Conservation (phyloP, 306 rosid species). For the Spatholobus suberectus region DNA sequence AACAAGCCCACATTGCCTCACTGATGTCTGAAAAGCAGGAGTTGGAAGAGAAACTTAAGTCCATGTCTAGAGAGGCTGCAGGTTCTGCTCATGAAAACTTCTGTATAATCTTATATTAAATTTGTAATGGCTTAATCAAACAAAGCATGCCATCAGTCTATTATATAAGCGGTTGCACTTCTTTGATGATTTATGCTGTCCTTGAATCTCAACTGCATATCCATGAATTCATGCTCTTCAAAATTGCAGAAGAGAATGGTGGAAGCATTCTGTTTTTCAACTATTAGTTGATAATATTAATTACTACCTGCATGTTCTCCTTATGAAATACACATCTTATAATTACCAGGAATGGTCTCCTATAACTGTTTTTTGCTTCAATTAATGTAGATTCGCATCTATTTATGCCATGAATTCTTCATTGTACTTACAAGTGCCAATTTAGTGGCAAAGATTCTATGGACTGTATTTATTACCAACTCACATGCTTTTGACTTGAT, state of each 20-base stretch:
- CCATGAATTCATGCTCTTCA: conserved; percentile 7
- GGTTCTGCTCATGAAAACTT: conserved; percentile 53
- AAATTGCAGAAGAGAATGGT: conserved; percentile 10
- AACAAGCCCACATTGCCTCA: conserved; percentile 58
- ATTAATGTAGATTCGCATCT: conserved; percentile 15
- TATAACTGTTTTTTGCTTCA: conserved; percentile 19
- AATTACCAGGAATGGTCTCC: conserved; percentile 11
- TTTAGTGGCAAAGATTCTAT: conserved; percentile 23
- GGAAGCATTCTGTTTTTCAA: conserved; percentile 31
- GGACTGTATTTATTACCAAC: conserved; percentile 11
- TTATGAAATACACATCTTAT: not conserved
- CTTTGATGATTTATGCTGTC: conserved; percentile 1
- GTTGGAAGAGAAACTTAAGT: conserved; percentile 75
- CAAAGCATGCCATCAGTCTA: not conserved
- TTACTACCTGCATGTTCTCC: conserved; percentile 23
- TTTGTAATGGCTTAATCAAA: conserved; percentile 26
- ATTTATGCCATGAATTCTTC: not conserved
- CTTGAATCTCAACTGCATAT: conserved; percentile 7
- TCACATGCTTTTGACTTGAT: conserved; percentile 12
- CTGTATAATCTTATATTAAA: not conserved
- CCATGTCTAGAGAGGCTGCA: conserved; percentile 56
- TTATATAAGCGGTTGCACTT: conserved; percentile 18
- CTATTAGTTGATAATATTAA: not conserved
- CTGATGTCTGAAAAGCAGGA: conserved; percentile 80
- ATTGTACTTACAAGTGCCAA: not conserved